Evolutionary conservation across 73 alveolate species (phyloP), one percentile per base, ranked within the genome.

Genomic region (Paramecium primaurelia): DNA sequence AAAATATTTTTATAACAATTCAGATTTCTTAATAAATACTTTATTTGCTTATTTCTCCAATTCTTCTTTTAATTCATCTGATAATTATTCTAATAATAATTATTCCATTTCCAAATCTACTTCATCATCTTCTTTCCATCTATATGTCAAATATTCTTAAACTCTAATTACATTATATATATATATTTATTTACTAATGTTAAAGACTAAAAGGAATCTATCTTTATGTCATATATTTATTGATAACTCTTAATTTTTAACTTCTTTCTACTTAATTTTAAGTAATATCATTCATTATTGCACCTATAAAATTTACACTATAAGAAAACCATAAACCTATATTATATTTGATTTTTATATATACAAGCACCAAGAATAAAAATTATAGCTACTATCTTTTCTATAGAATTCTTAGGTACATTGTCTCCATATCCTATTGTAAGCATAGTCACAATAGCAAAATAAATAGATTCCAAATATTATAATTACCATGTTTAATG

Each of bases 61-160:
- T 14, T 89, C 71, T 34, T 89, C 90, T 71, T 83, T 71, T 44
- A 89, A 73, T 30, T 77, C 88, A 71, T 89, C 94, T 6, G 94
- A 89, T 30, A 89, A 83, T 89, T 89, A 26, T 16, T 77, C 47
- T 45, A 89, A 59, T 26, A 89, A 59, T n/a, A 34, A 18, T 49
- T 89, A 26, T 45, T 89, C 94, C 54, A 45, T 40, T 44, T 89
- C 58, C n/a, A 71, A 36, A 71, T 89, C 94, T 12, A 77, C 77
- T 30, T 89, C 94, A 89, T 47, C 88, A 25, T 77, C 94, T 32
- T 89, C 94, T 37, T 83, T 89, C 94, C 94, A 89, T 71, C 88
- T 26, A 36, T 45, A 89, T 42, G 77, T 83, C 18, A 89, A 51
- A 47, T 89, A 89, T 25, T 89, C 94, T 38, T 73, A 71, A 2